These are phyloP conservation scores for Melaleuca quinquenervia DNA, from an alignment of 345 rosid species.

Conservation along the genomic window DNA sequence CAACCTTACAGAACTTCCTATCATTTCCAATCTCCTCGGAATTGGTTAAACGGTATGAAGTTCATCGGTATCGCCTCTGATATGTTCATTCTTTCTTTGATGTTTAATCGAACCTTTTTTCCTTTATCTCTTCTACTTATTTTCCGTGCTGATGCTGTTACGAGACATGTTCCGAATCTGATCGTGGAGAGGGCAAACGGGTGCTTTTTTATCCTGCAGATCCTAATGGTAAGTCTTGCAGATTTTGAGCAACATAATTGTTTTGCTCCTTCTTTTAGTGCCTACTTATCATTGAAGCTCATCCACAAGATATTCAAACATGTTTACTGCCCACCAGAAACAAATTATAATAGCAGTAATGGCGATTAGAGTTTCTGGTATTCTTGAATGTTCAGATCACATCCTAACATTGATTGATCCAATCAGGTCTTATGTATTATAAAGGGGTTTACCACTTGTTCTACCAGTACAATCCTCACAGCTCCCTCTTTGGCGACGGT, in stretches of 20 bases:
- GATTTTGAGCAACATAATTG: neutral
- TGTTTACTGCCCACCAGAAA: neutral
- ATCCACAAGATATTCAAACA: neutral
- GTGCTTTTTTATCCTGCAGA: constrained; percentile 7
- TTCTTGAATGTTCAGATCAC: neutral
- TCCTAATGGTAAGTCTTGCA: constrained; percentile 31
- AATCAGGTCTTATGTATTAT: constrained; percentile 65
- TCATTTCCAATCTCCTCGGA: constrained; percentile 40
- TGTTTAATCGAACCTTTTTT: neutral
- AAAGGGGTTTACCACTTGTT: constrained; percentile 58
- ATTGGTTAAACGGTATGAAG: constrained; percentile 38
- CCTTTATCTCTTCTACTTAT: neutral
- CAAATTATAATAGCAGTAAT: neutral
- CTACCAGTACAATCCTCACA: constrained; percentile 52
- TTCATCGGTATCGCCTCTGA: neutral
- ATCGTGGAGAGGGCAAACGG: constrained; percentile 4
- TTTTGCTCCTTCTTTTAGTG: neutral
- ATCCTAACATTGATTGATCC: neutral
- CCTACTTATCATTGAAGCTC: neutral
- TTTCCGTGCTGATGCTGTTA: neutral
- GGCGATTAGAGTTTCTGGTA: neutral
- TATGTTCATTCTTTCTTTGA: neutral
- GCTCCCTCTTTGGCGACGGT: constrained; percentile 28
- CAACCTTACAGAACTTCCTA: constrained; percentile 24
- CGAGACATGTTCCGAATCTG: neutral